Evolutionary conservation across 139 green algal species (phyloP).

Genomic region (Coelastrella sp.): DNA sequence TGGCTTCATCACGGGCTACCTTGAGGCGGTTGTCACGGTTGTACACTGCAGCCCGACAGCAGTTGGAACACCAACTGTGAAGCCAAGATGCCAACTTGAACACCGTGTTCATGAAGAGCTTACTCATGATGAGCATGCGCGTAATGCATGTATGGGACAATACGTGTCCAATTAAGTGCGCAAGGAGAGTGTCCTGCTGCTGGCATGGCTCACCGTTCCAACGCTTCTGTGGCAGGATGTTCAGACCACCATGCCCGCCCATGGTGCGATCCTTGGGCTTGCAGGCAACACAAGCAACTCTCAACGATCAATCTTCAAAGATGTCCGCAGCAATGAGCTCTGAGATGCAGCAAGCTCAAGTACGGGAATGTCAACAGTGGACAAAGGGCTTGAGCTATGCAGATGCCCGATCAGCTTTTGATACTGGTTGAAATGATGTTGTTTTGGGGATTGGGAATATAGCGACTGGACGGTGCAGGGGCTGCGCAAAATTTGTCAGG

Average conservation of each 20-base stretch:
- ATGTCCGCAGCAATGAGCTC: too few species aligned
- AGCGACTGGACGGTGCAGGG: too few species aligned
- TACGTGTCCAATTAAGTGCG: background rate
- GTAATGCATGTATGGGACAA: background rate
- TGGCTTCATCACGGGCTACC: slow-evolving; percentile 66
- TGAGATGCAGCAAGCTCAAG: too few species aligned
- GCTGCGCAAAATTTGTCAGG: too few species aligned
- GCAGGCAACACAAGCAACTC: background rate
- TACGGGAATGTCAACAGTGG: too few species aligned
- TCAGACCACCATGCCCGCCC: slow-evolving; percentile 95
- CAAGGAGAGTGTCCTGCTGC: background rate
- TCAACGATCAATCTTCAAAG: too few species aligned
- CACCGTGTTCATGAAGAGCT: background rate
- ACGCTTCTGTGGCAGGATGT: slow-evolving; percentile 96
- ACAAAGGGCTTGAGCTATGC: too few species aligned
- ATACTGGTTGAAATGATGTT: too few species aligned
- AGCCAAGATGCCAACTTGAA: background rate
- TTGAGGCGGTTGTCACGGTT: slow-evolving; percentile 83
- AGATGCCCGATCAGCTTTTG: too few species aligned
- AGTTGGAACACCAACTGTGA: background rate
- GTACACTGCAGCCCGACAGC: slow-evolving; percentile 79
- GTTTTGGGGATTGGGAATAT: too few species aligned
- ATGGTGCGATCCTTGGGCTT: slow-evolving; percentile 57
- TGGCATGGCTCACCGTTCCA: slow-evolving; percentile 84
- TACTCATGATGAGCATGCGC: background rate